A percentile compares a stretch with the other conserved stretches of the same genome.
These are phyloP conservation scores for Pulveroboletus frians DNA, from an alignment of 768 basidiomycete species.

Conservation along the genomic window DNA sequence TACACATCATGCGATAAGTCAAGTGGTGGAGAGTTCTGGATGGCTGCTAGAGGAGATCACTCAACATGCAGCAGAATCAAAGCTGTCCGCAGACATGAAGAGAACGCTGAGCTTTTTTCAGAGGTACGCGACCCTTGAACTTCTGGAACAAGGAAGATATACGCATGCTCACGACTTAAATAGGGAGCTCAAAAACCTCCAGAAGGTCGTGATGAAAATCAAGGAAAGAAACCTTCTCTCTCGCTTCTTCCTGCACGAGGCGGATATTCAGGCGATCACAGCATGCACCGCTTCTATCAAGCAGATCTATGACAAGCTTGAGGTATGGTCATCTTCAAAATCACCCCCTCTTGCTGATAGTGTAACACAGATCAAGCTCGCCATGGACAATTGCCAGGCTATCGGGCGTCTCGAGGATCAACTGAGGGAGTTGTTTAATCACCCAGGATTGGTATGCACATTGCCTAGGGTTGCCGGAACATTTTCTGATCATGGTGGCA, in stretches of 20 bases:
- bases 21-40: constrained; percentile 13
- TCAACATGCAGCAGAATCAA: background rate
- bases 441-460: background rate
- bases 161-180: background rate
- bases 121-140: background rate
- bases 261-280: constrained; percentile 6
- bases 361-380: constrained; percentile 5
- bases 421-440: background rate
- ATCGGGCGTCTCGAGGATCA: constrained; percentile 11
- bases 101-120: constrained; percentile 2
- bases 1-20: constrained; percentile 9
- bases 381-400: constrained; percentile 7
- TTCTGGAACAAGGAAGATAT: no score
- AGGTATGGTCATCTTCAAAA: background rate
- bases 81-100: constrained; percentile 2
- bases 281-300: constrained; percentile 11
- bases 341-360: background rate
- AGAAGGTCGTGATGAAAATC: constrained; percentile 5
- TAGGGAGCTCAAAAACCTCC: constrained; percentile 10
- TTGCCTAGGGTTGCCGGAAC: background rate
- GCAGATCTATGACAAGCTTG: constrained; percentile 4
- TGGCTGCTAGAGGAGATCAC: constrained; percentile 12
- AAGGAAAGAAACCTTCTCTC: background rate
- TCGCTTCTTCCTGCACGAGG: constrained; percentile 10
- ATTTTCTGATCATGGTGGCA: background rate